These are phyloP conservation scores for Cladosporium colombiae DNA, from an alignment of 2,329 filamentous ascomycete genomes.

Conservation along the genomic window DNA sequence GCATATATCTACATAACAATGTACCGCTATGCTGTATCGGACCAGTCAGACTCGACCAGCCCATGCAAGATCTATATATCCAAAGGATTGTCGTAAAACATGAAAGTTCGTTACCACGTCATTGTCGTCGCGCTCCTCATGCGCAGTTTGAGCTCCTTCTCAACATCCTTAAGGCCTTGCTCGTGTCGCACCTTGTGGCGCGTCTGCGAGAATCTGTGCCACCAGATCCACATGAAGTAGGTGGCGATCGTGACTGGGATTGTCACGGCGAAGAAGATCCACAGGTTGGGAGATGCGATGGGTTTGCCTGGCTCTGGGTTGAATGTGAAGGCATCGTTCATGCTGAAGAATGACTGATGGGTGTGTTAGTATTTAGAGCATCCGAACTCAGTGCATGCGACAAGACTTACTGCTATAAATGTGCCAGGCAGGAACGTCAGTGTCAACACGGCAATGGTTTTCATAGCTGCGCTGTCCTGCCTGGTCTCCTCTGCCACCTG, in stretches of 20 bases:
- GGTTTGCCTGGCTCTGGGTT: conserved; percentile 24
- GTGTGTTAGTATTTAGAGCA: conserved; percentile 15
- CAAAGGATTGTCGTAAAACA: conserved; percentile 11
- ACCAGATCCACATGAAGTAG: conserved; percentile 34
- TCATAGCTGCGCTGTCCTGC: conserved; percentile 46
- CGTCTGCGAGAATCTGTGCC: conserved; percentile 31
- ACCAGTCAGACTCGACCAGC: not conserved
- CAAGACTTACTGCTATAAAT: conserved; percentile 34
- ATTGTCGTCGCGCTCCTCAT: conserved; percentile 33
- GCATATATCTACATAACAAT: not conserved
- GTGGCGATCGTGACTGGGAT: conserved; percentile 36
- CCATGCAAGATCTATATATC: conserved; percentile 1
- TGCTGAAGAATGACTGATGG: conserved; percentile 36
- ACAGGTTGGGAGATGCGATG: conserved; percentile 35
- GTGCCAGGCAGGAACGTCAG: conserved; percentile 47
- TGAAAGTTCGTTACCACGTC: conserved; percentile 26
- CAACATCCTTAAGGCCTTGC: conserved; percentile 32
- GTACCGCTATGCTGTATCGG: not conserved
- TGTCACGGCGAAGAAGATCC: conserved; percentile 37
- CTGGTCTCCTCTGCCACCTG: conserved; percentile 37
- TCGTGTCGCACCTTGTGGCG: conserved; percentile 33
- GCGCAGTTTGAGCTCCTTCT: conserved; percentile 34
- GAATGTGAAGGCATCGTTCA: conserved; percentile 37
- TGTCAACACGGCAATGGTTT: conserved; percentile 48
- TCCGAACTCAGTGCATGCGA: not conserved